These are phyloP conservation scores for Yamadazyma olivae DNA, from an alignment of 805 yeast genomes.

Conservation along the genomic window DNA sequence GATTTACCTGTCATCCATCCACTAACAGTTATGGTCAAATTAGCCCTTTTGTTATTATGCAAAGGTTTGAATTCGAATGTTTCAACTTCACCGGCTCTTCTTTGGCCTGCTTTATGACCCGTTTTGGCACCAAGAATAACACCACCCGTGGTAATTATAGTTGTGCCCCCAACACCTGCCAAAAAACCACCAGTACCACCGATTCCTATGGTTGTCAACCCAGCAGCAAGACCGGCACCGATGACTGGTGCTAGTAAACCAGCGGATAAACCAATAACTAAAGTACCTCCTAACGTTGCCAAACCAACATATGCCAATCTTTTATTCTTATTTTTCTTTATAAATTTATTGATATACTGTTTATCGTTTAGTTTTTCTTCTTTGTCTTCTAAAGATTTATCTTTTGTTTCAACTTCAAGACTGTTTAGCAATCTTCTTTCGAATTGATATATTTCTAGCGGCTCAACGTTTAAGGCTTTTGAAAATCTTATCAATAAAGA, in stretches of 20 bases:
- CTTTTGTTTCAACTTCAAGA: slow-evolving; percentile 69
- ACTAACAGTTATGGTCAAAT: slow-evolving; percentile 80
- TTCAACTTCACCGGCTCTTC: slow-evolving; percentile 85
- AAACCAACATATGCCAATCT: slow-evolving; percentile 85
- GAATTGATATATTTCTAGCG: slow-evolving; percentile 79
- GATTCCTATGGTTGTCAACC: slow-evolving; percentile 90
- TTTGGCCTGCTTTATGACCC: slow-evolving; percentile 80
- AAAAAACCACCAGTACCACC: slow-evolving; percentile 89
- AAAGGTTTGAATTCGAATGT: slow-evolving; percentile 93
- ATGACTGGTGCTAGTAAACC: slow-evolving; percentile 96
- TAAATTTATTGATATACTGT: slow-evolving; percentile 65
- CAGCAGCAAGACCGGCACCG: slow-evolving; percentile 98
- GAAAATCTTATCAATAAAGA: slow-evolving; percentile 73
- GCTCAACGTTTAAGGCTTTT: slow-evolving; percentile 49
- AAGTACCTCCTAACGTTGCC: slow-evolving; percentile 94
- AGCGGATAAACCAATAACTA: slow-evolving; percentile 91
- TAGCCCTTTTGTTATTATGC: slow-evolving; percentile 86
- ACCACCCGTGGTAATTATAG: slow-evolving; percentile 88
- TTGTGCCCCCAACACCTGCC: slow-evolving; percentile 97
- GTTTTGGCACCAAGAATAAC: slow-evolving; percentile 88
- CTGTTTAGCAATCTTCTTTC: slow-evolving; percentile 90
- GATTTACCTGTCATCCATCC: slow-evolving; percentile 97
- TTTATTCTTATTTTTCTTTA: slow-evolving; percentile 61
- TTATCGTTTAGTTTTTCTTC: slow-evolving; percentile 77
- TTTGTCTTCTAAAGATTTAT: slow-evolving; percentile 53